Percentiles rank a stretch among this genome's conserved stretches.
Evolutionary conservation across 371 early-diverging fungal genomes (phyloP).

Genomic region (Fennellomyces sp.): DNA sequence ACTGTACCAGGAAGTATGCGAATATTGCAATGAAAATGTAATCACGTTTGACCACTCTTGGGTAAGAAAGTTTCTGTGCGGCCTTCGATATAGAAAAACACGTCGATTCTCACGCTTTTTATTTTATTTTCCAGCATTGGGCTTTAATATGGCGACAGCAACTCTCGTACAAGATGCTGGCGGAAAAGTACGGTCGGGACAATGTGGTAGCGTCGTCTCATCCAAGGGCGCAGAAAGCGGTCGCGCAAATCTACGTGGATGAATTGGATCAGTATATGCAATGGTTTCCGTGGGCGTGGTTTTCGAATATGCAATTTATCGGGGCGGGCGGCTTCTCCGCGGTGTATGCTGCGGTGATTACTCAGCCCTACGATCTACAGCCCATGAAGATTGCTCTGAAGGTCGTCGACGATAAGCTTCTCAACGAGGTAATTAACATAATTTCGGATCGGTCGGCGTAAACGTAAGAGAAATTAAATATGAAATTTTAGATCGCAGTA

Average conservation of each 20-base stretch:
- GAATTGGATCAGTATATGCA: conserved; percentile 45
- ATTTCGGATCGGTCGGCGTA: too few relatives aligned
- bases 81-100: neutral
- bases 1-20: conserved; percentile 37
- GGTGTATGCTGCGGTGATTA: conserved; percentile 41
- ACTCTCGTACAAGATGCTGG: conserved; percentile 34
- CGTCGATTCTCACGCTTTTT: conserved; percentile 3
- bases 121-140: conserved; percentile 35
- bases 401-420: conserved; percentile 47
- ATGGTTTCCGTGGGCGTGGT: conserved; percentile 54
- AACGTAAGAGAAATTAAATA: too few relatives aligned
- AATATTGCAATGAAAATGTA: conserved; percentile 31
- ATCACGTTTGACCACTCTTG: conserved; percentile 47
- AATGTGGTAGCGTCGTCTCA: conserved; percentile 29
- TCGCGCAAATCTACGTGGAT: conserved; percentile 37
- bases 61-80: conserved; percentile 25
- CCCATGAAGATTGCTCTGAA: conserved; percentile 43
- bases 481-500: conserved; percentile 42
- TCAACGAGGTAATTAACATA: conserved; percentile 38
- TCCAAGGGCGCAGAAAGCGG: conserved; percentile 41
- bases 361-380: conserved; percentile 38
- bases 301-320: conserved; percentile 51
- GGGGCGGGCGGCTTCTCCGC: conserved; percentile 56
- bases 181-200: conserved; percentile 36
- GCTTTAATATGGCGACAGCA: conserved; percentile 45